A percentile compares a stretch with the other conserved stretches of the same genome.
These are phyloP conservation scores for Chaetomidium leptoderma DNA, from an alignment of 495 filamentous ascomycete genomes.

Conservation along the genomic window DNA sequence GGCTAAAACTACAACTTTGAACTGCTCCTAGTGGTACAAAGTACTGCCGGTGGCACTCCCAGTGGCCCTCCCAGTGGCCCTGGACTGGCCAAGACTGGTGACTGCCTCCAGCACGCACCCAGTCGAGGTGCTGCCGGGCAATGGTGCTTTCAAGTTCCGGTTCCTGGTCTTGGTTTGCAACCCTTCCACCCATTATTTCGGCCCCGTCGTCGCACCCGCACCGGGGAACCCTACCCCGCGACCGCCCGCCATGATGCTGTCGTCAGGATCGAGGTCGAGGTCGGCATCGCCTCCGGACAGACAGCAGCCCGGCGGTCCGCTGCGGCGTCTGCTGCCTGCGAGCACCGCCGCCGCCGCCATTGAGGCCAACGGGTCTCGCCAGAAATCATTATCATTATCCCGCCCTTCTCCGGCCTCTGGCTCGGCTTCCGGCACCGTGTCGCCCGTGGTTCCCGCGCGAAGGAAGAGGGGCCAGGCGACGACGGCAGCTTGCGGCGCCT, in stretches of 20 bases:
- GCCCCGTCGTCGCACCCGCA: not conserved
- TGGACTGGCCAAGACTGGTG: too few relatives aligned
- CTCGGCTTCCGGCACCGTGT: not conserved
- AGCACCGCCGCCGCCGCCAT: not conserved
- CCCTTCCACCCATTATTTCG: not conserved
- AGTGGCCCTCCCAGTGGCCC: not conserved
- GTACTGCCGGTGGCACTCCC: not conserved
- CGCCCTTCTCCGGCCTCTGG: not conserved
- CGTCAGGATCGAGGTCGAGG: conserved; percentile 2
- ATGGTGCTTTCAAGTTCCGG: conserved; percentile 1
- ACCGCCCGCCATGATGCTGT: not conserved
- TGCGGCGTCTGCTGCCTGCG: conserved; percentile 24
- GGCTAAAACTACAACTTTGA: not conserved
- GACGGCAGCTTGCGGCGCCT: conserved; percentile 51
- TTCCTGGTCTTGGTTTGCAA: not conserved
- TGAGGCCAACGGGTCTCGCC: not conserved
- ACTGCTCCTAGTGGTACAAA: not conserved
- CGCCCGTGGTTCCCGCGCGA: conserved; percentile 2
- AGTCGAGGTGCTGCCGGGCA: not conserved
- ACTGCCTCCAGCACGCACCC: too few relatives aligned
- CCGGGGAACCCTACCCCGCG: not conserved
- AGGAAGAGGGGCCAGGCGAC: conserved; percentile 42
- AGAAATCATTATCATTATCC: not conserved
- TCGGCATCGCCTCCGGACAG: conserved; percentile 9
- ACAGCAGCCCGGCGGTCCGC: conserved; percentile 1